Percentiles rank a stretch among this genome's conserved stretches.
Conservation (phyloP, 108 stramenopile species). For the Chaetoceros muelleri region DNA sequence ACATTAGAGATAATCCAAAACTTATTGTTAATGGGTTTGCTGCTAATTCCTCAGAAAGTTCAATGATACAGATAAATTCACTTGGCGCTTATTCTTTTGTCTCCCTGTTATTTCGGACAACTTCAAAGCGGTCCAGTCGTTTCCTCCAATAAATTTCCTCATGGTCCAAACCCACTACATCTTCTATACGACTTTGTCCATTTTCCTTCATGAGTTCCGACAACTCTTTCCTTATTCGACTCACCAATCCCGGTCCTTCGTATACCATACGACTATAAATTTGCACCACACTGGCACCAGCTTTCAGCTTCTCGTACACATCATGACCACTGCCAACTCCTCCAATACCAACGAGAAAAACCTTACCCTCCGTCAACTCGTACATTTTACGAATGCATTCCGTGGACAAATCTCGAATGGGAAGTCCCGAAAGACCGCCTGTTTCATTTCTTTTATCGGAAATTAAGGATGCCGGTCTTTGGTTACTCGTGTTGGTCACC, state of each 20-base stretch:
- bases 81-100: too few relatives aligned
- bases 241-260: conserved; percentile 80
- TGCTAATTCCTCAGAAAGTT: too few relatives aligned
- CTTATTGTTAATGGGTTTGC: too few relatives aligned
- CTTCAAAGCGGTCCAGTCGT: background rate
- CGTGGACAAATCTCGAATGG: conserved; percentile 70
- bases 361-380: conserved; percentile 51
- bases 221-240: conserved; percentile 53
- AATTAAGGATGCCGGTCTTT: conserved; percentile 44
- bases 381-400: conserved; percentile 78
- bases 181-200: conserved; percentile 40
- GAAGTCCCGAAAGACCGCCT: conserved; percentile 88
- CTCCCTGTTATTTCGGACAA: background rate
- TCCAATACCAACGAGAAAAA: conserved; percentile 93
- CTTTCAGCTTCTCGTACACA: conserved; percentile 86
- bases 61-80: too few relatives aligned
- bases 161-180: conserved; percentile 58
- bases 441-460: conserved; percentile 39
- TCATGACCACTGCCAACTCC: conserved; percentile 78
- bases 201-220: conserved; percentile 44
- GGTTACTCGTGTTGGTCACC: conserved; percentile 84
- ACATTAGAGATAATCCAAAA: too few relatives aligned
- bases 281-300: conserved; percentile 90
- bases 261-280: conserved; percentile 87
- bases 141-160: conserved; percentile 60